Evolutionary conservation across 805 yeast species (phyloP).

Genomic region (Metschnikowia kofuensis): DNA sequence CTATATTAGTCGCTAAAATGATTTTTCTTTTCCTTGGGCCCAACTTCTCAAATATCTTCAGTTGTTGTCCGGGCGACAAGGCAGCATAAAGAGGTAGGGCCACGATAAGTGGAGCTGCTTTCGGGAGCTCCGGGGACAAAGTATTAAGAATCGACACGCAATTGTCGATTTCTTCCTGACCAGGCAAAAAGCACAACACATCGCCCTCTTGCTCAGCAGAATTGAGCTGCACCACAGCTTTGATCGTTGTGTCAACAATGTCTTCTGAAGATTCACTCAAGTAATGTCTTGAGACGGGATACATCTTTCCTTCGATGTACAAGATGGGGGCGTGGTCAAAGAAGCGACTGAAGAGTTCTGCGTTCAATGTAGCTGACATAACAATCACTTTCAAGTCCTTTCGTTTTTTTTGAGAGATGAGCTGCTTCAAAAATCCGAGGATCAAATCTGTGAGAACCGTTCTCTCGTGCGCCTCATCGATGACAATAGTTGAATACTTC

Average conservation of each 20-base stretch:
- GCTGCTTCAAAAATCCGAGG: slow-evolving; percentile 79
- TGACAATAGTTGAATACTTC: slow-evolving; percentile 70
- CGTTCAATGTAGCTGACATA: slow-evolving; percentile 97
- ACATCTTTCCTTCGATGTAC: slow-evolving; percentile 87
- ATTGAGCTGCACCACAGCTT: slow-evolving; percentile 75
- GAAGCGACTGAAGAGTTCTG: slow-evolving; percentile 77
- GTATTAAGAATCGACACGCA: slow-evolving; percentile 61
- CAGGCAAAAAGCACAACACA: slow-evolving; percentile 87
- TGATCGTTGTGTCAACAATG: slow-evolving; percentile 73
- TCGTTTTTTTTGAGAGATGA: slow-evolving; percentile 48
- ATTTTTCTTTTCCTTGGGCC: slow-evolving; percentile 74
- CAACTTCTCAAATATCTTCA: slow-evolving; percentile 68
- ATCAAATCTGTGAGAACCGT: slow-evolving; percentile 87
- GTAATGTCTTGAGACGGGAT: slow-evolving; percentile 73
- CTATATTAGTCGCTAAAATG: slow-evolving; percentile 90
- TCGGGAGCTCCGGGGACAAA: slow-evolving; percentile 64
- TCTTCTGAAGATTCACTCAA: slow-evolving; percentile 68
- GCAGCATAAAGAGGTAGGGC: slow-evolving; percentile 93
- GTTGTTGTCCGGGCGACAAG: slow-evolving; percentile 79
- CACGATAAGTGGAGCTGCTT: slow-evolving; percentile 69
- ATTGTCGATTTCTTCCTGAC: slow-evolving; percentile 96
- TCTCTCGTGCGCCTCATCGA: slow-evolving; percentile 98
- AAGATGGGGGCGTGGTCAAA: slow-evolving; percentile 79
- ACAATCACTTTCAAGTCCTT: slow-evolving; percentile 67
- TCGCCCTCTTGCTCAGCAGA: slow-evolving; percentile 83